Base-by-base conservation (phyloP, 306 rosid genomes). In the Sphenostylis stenocarpa region DNA sequence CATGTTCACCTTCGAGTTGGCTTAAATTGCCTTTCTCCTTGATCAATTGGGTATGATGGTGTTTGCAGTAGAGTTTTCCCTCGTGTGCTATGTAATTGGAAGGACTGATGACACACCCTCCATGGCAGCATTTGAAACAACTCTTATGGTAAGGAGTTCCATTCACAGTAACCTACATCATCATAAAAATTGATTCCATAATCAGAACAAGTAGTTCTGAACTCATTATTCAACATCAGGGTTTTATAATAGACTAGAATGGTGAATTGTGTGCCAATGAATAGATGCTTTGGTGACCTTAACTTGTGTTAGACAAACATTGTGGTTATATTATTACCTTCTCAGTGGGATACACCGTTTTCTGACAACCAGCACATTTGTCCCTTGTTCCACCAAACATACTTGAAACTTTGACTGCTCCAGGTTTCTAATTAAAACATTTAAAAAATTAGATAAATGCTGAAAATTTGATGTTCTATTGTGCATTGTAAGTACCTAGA, bases 361-460 rank as follows among this genome's bases (percentile, higher is more conserved):
- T 91, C 82, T 90, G 89, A 85, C 99, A 95, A 71, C 99, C 99
- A 67, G 93, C 82, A 77, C 99, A 95, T 86, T 88, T 95, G 19
- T 95, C 99, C 74, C 97, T 90, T 45, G 99, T 95, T 88, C 99
- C 99, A 51, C 91, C 97, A 75, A 95, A 95, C 97, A 84, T 87
- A 41, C 93, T 75, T 10, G 97, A 86, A 13, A 72, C 96, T 80
- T 92, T 92, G 47, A 84, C 84, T 26, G 76, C 92, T 31, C 86
- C 80, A 61, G 97, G 91, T 92, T 88, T 95, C 99, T 95, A 81
- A 51, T 77, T 14, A 61, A 49, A 78, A 53, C 69, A 83, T 55
- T 12, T 67, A 23, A 66, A 64, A 56, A 61, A 28, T 78, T 77
- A 75, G 77, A 61, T 70, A 19, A 53, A 72, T 52, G 69, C 75